Conservation (phyloP, 176 grass and related monocot species). For the Musa schizocarpa region DNA sequence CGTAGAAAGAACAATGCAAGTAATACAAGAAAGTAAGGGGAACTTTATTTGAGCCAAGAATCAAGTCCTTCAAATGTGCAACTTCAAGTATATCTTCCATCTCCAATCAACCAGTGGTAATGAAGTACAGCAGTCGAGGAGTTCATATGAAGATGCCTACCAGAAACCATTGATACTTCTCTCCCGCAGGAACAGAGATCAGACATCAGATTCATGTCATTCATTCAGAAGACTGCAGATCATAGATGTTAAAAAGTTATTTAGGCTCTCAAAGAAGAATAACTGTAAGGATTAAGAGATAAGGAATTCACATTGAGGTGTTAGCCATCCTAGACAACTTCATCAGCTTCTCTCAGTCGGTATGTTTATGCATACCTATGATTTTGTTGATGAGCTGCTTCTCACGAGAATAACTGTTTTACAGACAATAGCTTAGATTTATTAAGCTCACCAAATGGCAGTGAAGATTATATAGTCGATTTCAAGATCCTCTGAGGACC, state of each 20-base stretch:
- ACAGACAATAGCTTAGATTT: neutral
- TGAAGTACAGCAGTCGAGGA: too few relatives aligned
- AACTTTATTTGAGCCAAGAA: too few relatives aligned
- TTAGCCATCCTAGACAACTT: neutral
- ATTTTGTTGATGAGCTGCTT: constrained; percentile 73
- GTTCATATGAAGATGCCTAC: too few relatives aligned
- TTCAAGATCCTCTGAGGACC: neutral
- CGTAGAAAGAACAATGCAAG: too few relatives aligned
- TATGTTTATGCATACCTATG: constrained; percentile 26
- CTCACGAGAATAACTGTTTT: constrained; percentile 62
- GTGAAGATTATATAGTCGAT: neutral
- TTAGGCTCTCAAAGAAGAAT: neutral
- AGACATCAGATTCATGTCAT: neutral
- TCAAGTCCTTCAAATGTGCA: too few relatives aligned
- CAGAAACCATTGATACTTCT: too few relatives aligned
- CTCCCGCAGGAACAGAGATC: too few relatives aligned
- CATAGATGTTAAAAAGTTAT: too few relatives aligned
- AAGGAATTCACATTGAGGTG: neutral
- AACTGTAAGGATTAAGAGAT: neutral
- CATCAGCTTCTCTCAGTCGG: constrained; percentile 26
- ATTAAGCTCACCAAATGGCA: neutral
- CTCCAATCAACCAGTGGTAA: too few relatives aligned
- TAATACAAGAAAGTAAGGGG: too few relatives aligned
- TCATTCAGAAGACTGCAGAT: neutral
- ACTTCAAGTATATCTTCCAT: too few relatives aligned